Base-by-base conservation (phyloP, 257 asterid genomes). In the Primulina eburnea region DNA sequence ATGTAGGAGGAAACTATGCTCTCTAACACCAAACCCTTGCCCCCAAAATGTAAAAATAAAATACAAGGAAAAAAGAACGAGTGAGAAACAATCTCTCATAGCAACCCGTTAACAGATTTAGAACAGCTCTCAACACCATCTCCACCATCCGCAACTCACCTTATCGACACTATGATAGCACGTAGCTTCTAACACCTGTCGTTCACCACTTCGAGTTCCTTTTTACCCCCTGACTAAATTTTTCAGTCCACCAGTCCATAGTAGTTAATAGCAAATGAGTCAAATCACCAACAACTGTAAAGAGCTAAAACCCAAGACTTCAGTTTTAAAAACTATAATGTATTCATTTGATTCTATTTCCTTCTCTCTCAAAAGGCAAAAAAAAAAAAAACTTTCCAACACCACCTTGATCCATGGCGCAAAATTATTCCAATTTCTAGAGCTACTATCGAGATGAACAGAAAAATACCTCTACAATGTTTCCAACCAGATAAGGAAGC, bases 401-500 rank as follows among this genome's bases (percentile, higher is more conserved):
- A 12, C 12, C 17, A 43, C n/a, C n/a, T 43, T 43, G n/a, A 43
- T 37, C 43, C 8, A 37, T 12, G 53, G 53, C n/a, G 53, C 53
- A 43, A 43, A 43, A 43, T 43, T 12, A 43, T 43, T 43, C 53
- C n/a, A 43, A 43, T 43, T 38, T 38, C 16, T 35, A 35, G 9
- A 35, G 40, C 9, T 7, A 35, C 40, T 38, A 38, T 16, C 53
- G n/a, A 11, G 53, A 43, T 43, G n/a, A 43, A 43, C 55, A 43
- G 6, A 14, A 43, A 40, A 43, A 14, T 43, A 43, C 55, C 95
- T 86, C 96, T 62, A 89, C 92, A 58, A 89, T 85, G 80, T 84
- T 89, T 57, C 96, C 92, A 5, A 89, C 92, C 80, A 89, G 84
- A 73, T 87, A 85, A 11, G 95, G 96, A 47, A 87, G 86, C 77